Conservation (phyloP, 192 early-diverging fungal species). For the Chytriomyces confervae region DNA sequence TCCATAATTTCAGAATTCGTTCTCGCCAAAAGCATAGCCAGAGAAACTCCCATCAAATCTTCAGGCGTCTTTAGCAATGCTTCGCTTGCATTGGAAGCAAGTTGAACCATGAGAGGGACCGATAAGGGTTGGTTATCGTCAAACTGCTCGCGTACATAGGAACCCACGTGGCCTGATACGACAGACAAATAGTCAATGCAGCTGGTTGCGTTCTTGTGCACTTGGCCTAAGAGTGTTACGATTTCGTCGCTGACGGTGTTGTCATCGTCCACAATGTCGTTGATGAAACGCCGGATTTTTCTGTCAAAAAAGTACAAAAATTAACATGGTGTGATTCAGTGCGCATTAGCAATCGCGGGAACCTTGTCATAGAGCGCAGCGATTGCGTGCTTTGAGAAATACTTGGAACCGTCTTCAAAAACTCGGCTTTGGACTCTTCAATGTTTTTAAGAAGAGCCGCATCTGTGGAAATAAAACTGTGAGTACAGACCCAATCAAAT, state of each 20-base stretch:
- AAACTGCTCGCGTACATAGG: slow-evolving; percentile 54
- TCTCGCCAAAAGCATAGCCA: slow-evolving; percentile 56
- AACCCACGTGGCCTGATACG: slow-evolving; percentile 38
- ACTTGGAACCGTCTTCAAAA: slow-evolving; percentile 29
- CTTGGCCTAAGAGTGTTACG: slow-evolving; percentile 15
- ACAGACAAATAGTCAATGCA: slow-evolving; percentile 36
- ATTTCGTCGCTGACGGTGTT: slow-evolving; percentile 28
- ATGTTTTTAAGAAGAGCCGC: background rate
- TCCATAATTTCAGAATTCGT: slow-evolving; percentile 54
- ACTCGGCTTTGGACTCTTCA: slow-evolving; percentile 2
- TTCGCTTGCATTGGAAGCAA: slow-evolving; percentile 65
- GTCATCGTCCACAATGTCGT: slow-evolving; percentile 17
- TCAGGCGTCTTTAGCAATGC: slow-evolving; percentile 62
- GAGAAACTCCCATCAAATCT: slow-evolving; percentile 65
- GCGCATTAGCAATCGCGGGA: background rate
- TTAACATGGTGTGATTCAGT: background rate
- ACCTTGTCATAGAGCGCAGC: slow-evolving; percentile 30
- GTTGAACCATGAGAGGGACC: slow-evolving; percentile 55
- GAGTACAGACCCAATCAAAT: background rate
- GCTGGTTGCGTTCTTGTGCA: slow-evolving; percentile 2
- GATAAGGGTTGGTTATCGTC: slow-evolving; percentile 50
- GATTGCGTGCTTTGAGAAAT: slow-evolving; percentile 14
- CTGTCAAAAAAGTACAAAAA: slow-evolving; percentile 12
- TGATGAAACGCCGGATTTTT: slow-evolving; percentile 35
- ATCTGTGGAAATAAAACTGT: slow-evolving; percentile 5